phyloP scores from a whole-genome alignment of 2,329 filamentous ascomycete species.

The Cladosporium sp. region DNA sequence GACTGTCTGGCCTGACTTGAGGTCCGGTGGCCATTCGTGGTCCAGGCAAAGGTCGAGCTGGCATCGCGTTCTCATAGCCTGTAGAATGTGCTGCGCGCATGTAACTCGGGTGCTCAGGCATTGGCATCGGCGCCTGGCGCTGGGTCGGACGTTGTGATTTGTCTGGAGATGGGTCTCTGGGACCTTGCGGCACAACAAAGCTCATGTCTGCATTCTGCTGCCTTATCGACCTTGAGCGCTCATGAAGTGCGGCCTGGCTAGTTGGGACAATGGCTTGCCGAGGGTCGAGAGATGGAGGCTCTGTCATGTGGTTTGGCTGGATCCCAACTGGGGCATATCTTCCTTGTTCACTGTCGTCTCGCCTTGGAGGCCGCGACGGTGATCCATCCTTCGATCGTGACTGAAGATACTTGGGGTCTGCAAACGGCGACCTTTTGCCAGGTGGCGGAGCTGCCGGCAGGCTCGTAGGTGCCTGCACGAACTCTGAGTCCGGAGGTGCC shows the following conservation, averaged over 20 bases:
- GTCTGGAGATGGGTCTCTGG: slow-evolving; percentile 17
- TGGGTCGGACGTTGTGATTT: slow-evolving; percentile 14
- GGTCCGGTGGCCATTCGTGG: slow-evolving; percentile 21
- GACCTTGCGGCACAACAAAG: slow-evolving; percentile 11
- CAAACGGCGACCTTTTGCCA: slow-evolving; percentile 8
- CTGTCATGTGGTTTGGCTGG: neutral
- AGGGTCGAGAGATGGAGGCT: neutral
- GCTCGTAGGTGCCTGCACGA: slow-evolving; percentile 6
- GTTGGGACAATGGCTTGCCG: neutral
- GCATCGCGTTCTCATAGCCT: neutral
- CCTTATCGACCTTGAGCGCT: neutral
- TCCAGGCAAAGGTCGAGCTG: slow-evolving; percentile 20
- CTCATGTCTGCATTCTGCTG: slow-evolving; percentile 7
- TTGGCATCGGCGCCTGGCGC: neutral
- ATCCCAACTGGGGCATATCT: neutral
- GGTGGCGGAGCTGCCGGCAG: slow-evolving; percentile 4
- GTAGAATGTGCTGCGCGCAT: slow-evolving; percentile 21
- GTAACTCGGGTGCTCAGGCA: slow-evolving; percentile 19
- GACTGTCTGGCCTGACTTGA: slow-evolving; percentile 11
- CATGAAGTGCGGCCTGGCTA: neutral
- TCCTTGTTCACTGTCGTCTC: neutral
- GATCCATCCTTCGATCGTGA: slow-evolving; percentile 1
- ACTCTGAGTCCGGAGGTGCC: slow-evolving; percentile 17
- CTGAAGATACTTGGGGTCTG: slow-evolving; percentile 12
- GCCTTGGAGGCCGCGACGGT: neutral